phyloP scores from a whole-genome alignment of 192 early-diverging fungal genomes.

The Blastocladiella britannica region DNA sequence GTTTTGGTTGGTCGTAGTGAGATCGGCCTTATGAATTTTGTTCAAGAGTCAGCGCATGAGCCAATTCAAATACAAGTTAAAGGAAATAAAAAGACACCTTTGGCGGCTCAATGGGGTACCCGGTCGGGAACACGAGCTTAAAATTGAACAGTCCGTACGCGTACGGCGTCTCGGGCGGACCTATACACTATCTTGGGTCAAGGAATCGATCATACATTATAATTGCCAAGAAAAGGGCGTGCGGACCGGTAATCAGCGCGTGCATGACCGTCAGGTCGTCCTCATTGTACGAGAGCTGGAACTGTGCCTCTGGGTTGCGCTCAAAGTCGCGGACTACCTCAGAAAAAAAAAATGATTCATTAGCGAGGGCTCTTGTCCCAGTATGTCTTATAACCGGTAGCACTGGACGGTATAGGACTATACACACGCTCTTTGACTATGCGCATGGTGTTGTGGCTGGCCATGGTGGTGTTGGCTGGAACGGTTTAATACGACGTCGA shows the following conservation, averaged over 20 bases:
- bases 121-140: conserved; percentile 22
- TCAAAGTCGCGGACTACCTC: neutral
- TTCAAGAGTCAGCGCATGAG: too few relatives aligned
- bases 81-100: too few relatives aligned
- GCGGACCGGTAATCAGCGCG: neutral
- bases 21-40: too few relatives aligned
- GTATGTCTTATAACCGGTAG: neutral
- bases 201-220: too few relatives aligned
- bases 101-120: conserved; percentile 34
- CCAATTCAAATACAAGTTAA: too few relatives aligned
- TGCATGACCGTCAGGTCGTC: neutral
- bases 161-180: conserved; percentile 4
- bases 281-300: neutral
- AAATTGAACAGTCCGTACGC: conserved; percentile 19
- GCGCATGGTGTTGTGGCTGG: neutral
- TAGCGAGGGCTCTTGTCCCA: neutral
- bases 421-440: neutral
- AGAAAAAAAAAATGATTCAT: neutral
- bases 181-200: too few relatives aligned
- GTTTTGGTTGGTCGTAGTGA: conserved; percentile 28
- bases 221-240: too few relatives aligned
- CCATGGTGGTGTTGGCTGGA: too few relatives aligned
- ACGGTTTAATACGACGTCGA: too few relatives aligned
- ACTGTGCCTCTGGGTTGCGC: neutral
- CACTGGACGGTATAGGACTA: neutral